These are phyloP conservation scores for Cornus controversa DNA, from an alignment of 148 eudicot genomes.

Conservation along the genomic window DNA sequence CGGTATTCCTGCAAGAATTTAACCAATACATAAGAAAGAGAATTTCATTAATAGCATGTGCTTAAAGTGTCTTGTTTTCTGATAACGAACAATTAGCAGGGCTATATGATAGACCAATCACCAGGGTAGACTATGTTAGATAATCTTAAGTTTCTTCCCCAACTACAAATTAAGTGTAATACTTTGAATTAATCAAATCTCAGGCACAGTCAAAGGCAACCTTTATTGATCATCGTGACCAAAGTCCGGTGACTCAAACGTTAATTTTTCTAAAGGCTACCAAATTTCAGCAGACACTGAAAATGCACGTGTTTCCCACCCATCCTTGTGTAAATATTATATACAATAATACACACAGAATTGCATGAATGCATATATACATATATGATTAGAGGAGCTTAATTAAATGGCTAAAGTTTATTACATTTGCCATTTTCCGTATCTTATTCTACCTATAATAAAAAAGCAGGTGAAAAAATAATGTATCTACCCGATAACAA, in stretches of 20 bases:
- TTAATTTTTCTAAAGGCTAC: not conserved
- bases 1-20: not conserved
- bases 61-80: not conserved
- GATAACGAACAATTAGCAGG: not conserved
- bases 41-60: not conserved
- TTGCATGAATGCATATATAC: not conserved
- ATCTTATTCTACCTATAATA: not conserved
- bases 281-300: no score
- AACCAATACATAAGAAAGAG: not conserved
- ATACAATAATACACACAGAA: no score
- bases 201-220: not conserved
- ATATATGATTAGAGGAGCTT: not conserved
- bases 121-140: no score
- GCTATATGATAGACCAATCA: not conserved
- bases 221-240: not conserved
- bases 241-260: not conserved
- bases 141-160: no score
- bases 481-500: no score
- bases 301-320: no score
- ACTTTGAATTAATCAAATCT: not conserved
- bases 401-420: no score
- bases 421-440: not conserved
- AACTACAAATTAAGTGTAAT: no score
- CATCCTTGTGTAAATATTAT: no score
- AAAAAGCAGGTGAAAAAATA: no score